Percentiles rank a stretch among this genome's conserved stretches.
phyloP scores from a whole-genome alignment of 2,329 filamentous ascomycete species.

The Cladosporium colombiae region DNA sequence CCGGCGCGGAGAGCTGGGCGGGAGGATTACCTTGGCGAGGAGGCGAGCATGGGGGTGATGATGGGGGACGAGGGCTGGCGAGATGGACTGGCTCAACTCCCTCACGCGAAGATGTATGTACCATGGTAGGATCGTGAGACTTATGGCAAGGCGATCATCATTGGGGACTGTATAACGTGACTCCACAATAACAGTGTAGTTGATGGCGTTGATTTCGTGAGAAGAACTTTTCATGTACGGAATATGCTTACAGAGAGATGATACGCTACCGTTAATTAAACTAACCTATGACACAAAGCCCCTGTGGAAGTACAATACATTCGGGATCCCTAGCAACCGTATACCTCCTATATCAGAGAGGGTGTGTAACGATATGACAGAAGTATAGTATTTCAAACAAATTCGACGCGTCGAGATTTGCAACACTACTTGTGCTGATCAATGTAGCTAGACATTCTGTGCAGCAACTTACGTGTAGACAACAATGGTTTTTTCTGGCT shows the following conservation, averaged over 20 bases:
- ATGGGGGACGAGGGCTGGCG: neutral
- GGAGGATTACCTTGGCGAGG: neutral
- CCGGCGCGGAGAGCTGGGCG: slow-evolving; percentile 8
- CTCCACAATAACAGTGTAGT: neutral
- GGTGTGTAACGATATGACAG: neutral
- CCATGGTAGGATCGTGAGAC: neutral
- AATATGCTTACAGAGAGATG: neutral
- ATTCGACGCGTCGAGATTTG: neutral
- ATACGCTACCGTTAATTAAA: neutral
- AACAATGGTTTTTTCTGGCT: neutral
- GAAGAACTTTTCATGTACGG: neutral
- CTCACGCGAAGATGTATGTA: neutral
- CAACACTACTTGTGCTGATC: neutral
- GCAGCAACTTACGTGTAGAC: neutral
- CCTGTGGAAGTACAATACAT: neutral
- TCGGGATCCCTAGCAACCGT: neutral
- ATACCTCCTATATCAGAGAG: neutral
- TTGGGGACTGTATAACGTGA: neutral
- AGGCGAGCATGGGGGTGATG: neutral
- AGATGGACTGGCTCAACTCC: neutral
- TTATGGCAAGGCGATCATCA: neutral
- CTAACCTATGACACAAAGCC: neutral
- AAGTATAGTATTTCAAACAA: neutral
- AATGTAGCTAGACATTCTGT: neutral
- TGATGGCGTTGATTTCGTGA: neutral